Percentiles rank a stretch among this genome's conserved stretches.
These are phyloP conservation scores for Vigna unguiculata DNA, from an alignment of 306 rosid species.

Conservation along the genomic window DNA sequence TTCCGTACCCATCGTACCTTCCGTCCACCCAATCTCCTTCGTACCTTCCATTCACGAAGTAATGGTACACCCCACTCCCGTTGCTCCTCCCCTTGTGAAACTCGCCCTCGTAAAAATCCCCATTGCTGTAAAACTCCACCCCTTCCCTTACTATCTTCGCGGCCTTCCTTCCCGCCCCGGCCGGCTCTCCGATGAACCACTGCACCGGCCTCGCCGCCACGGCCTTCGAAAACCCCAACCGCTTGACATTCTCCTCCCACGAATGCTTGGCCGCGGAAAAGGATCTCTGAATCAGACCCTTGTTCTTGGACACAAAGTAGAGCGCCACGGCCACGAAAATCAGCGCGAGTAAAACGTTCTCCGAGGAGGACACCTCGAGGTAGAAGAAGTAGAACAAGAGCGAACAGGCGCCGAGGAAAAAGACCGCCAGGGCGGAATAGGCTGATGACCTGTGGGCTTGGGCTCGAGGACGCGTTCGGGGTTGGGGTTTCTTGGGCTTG, in stretches of 20 bases:
- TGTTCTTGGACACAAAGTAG: conserved; percentile 74
- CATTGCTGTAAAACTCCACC: conserved; percentile 94
- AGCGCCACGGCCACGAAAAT: conserved; percentile 82
- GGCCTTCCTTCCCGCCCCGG: not conserved
- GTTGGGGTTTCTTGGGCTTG: conserved; percentile 45
- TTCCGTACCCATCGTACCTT: conserved; percentile 88
- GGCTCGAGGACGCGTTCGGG: not conserved
- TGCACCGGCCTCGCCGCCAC: conserved; percentile 67
- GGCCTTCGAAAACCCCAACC: conserved; percentile 57
- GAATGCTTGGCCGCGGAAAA: conserved; percentile 60
- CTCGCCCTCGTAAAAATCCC: conserved; percentile 96
- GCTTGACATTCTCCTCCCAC: conserved; percentile 62
- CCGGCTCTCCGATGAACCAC: conserved; percentile 86
- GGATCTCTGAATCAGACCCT: conserved; percentile 58
- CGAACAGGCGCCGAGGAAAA: conserved; percentile 52
- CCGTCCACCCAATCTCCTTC: conserved; percentile 99
- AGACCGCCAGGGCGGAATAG: not conserved
- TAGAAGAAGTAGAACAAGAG: conserved; percentile 57
- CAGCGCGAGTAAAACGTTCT: conserved; percentile 73
- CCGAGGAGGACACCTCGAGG: conserved; percentile 70
- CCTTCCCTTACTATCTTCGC: conserved; percentile 73
- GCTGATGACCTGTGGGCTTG: not conserved
- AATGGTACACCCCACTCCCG: conserved; percentile 96
- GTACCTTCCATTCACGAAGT: conserved; percentile 84
- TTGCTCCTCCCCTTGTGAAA: conserved; percentile 81